Evolutionary conservation across 176 grass and related monocot genomes (phyloP), one percentile per base, ranked within the genome.

Genomic region (Ensete glaucum): DNA sequence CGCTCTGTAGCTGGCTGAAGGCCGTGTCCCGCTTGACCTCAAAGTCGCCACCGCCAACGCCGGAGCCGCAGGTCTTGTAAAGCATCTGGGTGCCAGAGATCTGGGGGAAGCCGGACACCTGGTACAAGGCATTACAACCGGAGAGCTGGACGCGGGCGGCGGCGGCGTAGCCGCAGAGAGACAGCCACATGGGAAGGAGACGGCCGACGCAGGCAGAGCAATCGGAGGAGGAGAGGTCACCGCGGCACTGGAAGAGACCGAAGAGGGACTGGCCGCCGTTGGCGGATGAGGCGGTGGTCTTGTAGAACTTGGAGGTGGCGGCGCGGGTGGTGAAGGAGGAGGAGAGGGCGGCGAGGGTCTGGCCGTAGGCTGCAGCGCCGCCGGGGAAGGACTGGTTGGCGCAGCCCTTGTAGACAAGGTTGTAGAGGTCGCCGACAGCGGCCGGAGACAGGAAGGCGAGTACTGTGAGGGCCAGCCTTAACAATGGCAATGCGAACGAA

Each of bases 211-310:
- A 99, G 64, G 85, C 34, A 6, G 95, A 84, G 84, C 95, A 99
- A 66, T 94, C 88, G 26, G 90, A 73, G 60, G 78, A 76, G 58
- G 74, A 85, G 22, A 99, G 86, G 52, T 99, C 95, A 2, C 91
- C 91, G 53, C 95, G 86, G 76, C 95, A 99, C 86, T 99, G 95
- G 86, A 91, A 99, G 43, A 89, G 84, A n/a, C 95, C 91, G 79
- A 99, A 87, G 21, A 99, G 56, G 51, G 88, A 84, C 57, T 26
- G 17, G 63, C 69, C 23, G 72, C 57, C 11, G 80, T 52, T 54
- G 76, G 52, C 53, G 64, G 63, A 70, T 0, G 94, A 73, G 9
- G 91, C 67, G 34, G 88, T 85, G 68, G 95, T 89, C 75, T 99
- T 93, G 82, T 89, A 91, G 82, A 99, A 99, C 88, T 94, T 91